Conservation (phyloP, 805 yeast genomes). For the Wickerhamomyces queroliae region DNA sequence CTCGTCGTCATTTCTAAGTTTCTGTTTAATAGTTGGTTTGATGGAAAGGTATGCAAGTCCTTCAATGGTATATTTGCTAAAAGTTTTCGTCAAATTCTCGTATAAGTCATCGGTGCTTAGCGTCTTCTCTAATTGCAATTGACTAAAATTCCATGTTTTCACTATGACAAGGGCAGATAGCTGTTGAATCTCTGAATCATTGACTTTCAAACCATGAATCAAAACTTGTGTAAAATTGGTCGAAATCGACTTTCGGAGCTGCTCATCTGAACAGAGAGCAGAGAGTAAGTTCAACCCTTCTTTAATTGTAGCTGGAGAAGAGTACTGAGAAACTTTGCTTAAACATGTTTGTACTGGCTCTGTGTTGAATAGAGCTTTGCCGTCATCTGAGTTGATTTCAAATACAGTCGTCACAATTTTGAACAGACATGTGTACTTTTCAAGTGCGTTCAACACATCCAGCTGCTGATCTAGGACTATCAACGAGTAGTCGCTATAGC, state of each 20-base stretch:
- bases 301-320: conserved; percentile 11
- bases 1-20: conserved; percentile 31
- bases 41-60: conserved; percentile 46
- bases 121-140: conserved; percentile 28
- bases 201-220: conserved; percentile 27
- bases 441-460: conserved; percentile 20
- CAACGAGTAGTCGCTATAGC: conserved; percentile 17
- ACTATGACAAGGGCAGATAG: conserved; percentile 41
- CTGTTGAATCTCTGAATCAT: conserved; percentile 19
- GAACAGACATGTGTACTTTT: conserved; percentile 23
- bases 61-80: conserved; percentile 29
- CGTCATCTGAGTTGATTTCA: background rate
- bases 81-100: conserved; percentile 20
- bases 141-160: conserved; percentile 47
- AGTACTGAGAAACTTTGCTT: conserved; percentile 5
- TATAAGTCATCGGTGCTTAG: conserved; percentile 26
- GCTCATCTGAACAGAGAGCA: conserved; percentile 45
- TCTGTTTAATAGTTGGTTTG: conserved; percentile 30
- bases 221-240: conserved; percentile 37
- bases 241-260: conserved; percentile 40
- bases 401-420: background rate
- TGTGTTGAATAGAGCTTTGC: conserved; percentile 18
- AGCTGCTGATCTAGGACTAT: conserved; percentile 16
- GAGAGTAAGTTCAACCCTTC: conserved; percentile 32
- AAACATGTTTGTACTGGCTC: conserved; percentile 23